These are phyloP conservation scores for Fusarium nelsonii DNA, from an alignment of 2,329 filamentous ascomycete species.

Conservation along the genomic window DNA sequence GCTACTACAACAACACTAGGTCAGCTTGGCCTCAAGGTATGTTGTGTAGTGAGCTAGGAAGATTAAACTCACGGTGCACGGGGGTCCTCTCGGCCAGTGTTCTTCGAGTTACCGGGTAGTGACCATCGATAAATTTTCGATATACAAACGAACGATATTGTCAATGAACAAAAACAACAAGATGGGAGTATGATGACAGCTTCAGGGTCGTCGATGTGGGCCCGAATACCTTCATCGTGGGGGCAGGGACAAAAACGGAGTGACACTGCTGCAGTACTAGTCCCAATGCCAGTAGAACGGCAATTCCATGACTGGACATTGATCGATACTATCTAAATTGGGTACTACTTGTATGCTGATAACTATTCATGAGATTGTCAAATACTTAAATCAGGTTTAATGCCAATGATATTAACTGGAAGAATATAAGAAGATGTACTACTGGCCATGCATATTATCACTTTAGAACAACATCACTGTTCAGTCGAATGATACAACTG, in stretches of 20 bases:
- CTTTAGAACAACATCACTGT: background rate
- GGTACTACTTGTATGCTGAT: background rate
- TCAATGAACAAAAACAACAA: background rate
- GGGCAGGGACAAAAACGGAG: background rate
- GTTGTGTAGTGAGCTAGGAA: rapidly evolving
- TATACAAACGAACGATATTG: background rate
- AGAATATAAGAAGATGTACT: too few relatives aligned
- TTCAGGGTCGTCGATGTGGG: conserved; percentile 3
- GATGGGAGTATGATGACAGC: background rate
- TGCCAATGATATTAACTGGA: background rate
- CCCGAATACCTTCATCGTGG: background rate
- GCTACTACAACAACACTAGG: background rate
- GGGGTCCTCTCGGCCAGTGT: rapidly evolving
- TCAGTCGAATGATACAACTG: background rate
- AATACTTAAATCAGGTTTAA: background rate
- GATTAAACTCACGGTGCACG: too few relatives aligned
- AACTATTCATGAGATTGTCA: background rate
- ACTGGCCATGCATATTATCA: too few relatives aligned
- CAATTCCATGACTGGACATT: background rate
- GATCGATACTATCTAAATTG: background rate
- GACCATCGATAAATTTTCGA: background rate
- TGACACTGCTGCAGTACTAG: conserved; percentile 10
- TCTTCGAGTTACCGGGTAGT: background rate
- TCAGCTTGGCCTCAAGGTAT: background rate
- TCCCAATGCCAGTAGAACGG: background rate